Evolutionary conservation across 2,329 filamentous ascomycete species (phyloP).

Genomic region (Paecilomyces niveus): DNA sequence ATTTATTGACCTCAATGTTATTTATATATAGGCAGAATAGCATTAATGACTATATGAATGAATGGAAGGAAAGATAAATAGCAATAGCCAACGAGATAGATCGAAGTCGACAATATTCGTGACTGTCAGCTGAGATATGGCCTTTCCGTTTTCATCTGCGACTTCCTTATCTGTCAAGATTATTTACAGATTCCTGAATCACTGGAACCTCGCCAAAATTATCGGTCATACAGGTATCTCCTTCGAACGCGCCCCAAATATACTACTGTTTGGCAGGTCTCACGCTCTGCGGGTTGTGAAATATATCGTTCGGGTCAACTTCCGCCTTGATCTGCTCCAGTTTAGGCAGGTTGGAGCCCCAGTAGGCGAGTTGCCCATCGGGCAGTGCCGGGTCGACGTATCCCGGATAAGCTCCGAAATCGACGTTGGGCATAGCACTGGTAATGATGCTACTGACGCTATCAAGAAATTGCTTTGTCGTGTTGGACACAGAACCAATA

Average conservation of each 20-base stretch:
- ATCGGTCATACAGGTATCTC: not conserved
- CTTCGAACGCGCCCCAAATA: too few relatives aligned
- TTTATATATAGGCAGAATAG: too few relatives aligned
- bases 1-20: not conserved
- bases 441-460: slow-evolving; percentile 40
- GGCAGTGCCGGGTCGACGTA: slow-evolving; percentile 52
- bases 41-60: too few relatives aligned
- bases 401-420: slow-evolving; percentile 52
- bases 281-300: slow-evolving; percentile 52
- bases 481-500: slow-evolving; percentile 36
- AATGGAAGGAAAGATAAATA: too few relatives aligned
- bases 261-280: not conserved
- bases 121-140: too few relatives aligned
- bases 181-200: too few relatives aligned
- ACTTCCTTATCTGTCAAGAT: too few relatives aligned
- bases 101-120: too few relatives aligned
- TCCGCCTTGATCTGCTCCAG: slow-evolving; percentile 46
- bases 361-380: slow-evolving; percentile 47
- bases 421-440: slow-evolving; percentile 25
- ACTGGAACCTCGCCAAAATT: not conserved
- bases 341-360: slow-evolving; percentile 45
- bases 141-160: too few relatives aligned
- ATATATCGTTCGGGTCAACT: slow-evolving; percentile 49
- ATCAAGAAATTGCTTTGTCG: slow-evolving; percentile 45
- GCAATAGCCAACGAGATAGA: too few relatives aligned